Base-by-base conservation (phyloP, 257 asterid genomes). In the Salvia rosmarinus region DNA sequence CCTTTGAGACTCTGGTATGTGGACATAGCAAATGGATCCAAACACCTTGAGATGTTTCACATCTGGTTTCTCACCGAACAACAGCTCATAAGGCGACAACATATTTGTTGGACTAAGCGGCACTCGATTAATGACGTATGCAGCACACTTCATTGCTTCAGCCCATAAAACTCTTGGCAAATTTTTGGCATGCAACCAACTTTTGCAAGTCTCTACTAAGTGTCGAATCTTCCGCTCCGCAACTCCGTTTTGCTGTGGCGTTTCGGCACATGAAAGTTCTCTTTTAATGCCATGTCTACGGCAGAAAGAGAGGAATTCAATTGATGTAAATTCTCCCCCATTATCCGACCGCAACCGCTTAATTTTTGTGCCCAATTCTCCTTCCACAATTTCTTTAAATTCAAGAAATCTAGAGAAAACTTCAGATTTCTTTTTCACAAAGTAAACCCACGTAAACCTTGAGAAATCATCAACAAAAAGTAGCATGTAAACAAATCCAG, bases 371-470 rank as follows among this genome's bases (percentile, higher is more conserved):
- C 65, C 65, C 9, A 54, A 55, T 9, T 69, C 74, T 40, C 66
- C 74, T 55, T 54, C 32, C 9, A 40, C 56, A 6, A 3, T 20
- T 40, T 55, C 65, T 55, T 55, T 69, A 14, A 69, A 69, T 54
- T 32, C 37, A 32, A 32, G 6, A 32, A 32, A 32, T 50, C 75
- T 25, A 25, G 30, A 6, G 49, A 75, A 25, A 19, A 68, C 19
- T 16, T 69, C 10, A 16, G 68, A 70, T 23, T 75, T 75, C 12
- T 68, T 35, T 52, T 25, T 67, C 2, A 66, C 56, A 55, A 75
- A 67, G 23, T 75, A 75, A 59, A 68, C 20, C 71, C 42, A 75
- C 1, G 62, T 62, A 46, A 42, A 75, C 17, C 64, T 68, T 21
- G 71, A n/a, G 44, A 50, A 69, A 23, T 68, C 76, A 30, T 76